Base-by-base conservation (phyloP, 108 stramenopile genomes). In the Stephanodiscus triporus region DNA sequence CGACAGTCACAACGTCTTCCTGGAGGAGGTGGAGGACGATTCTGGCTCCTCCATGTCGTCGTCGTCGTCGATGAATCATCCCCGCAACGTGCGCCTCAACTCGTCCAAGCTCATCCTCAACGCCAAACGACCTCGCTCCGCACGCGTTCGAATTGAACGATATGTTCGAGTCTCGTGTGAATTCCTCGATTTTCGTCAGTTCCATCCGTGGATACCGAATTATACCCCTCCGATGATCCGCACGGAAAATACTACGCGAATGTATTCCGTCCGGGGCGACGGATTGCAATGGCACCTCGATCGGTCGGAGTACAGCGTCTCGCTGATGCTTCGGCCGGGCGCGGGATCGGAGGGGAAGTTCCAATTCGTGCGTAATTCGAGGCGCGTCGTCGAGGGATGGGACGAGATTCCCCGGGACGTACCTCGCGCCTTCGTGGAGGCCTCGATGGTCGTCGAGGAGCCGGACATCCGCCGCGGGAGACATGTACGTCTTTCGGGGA, bases 161-260 rank as follows among this genome's bases (percentile, higher is more conserved):
- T 60, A 42, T 76, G 11, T 62, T 63, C 53, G 55, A 62, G 49
- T 55, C 68, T n/a, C 32, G 32, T n/a, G 24, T 19, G 45, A 36
- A 29, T 53, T 76, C 36, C n/a, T 51, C 59, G 13, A 4, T 55
- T 29, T 76, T 76, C 60, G 68, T 76, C 19, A 40, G 68, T 20
- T 68, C 67, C 20, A 40, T 76, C 9, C 61, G 68, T 16, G 37
- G 68, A 55, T 2, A 68, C 59, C 40, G 54, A 62, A 42, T 54
- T 76, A 22, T 49, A 76, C 50, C 67, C 75, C 23, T 76, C 68
- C 32, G 55, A 50, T 0, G 75, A 76, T 26, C 58, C 58, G n/a
- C 68, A 55, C n/a, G 75, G 75, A 5, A 76, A 40, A 40, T 77
- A 70, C 45, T 77, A 77, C 55, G 76, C 76, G 38, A 77, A 63